A percentile compares a stretch with the other conserved stretches of the same genome.
Conservation (phyloP, 768 basidiomycete species). For the Kockovaella imperatae region DNA sequence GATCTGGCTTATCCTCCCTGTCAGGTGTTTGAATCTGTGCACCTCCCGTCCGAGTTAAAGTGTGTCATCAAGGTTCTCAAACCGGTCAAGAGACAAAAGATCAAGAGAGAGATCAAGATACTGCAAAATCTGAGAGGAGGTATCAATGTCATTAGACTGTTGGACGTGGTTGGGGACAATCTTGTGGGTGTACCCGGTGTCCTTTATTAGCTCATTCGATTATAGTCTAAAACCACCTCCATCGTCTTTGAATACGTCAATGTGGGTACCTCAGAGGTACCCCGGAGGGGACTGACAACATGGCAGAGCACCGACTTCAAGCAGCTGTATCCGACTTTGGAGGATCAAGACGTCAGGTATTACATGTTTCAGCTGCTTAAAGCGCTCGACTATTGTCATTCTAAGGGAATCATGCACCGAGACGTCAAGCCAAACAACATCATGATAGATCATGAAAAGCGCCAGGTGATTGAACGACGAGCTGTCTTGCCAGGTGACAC, state of each 20-base stretch:
- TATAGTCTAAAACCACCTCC: slow-evolving; percentile 87
- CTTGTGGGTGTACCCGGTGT: slow-evolving; percentile 39
- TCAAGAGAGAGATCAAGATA: slow-evolving; percentile 98
- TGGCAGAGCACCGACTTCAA: slow-evolving; percentile 84
- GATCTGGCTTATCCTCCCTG: too few species aligned
- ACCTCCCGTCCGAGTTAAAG: slow-evolving; percentile 53
- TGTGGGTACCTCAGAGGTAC: too few species aligned
- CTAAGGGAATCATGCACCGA: slow-evolving; percentile 96
- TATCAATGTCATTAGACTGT: slow-evolving; percentile 82
- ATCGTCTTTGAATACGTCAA: slow-evolving; percentile 95
- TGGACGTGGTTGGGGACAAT: slow-evolving; percentile 93
- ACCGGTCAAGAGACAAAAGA: slow-evolving; percentile 99
- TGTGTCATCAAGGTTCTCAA: slow-evolving; percentile 98
- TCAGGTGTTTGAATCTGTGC: slow-evolving; percentile 74
- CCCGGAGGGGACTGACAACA: neutral
- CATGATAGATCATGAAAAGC: slow-evolving; percentile 97
- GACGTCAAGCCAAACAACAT: slow-evolving; percentile 99
- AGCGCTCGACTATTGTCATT: slow-evolving; percentile 95
- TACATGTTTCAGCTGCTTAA: slow-evolving; percentile 97
- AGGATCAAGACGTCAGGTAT: slow-evolving; percentile 88
- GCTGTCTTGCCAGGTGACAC: slow-evolving; percentile 1
- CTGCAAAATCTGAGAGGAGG: slow-evolving; percentile 92
- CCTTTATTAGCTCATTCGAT: neutral
- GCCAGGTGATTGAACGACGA: slow-evolving; percentile 65
- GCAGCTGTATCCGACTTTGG: slow-evolving; percentile 86